These are phyloP conservation scores for Silene conica DNA, from an alignment of 148 eudicot genomes.

Conservation along the genomic window DNA sequence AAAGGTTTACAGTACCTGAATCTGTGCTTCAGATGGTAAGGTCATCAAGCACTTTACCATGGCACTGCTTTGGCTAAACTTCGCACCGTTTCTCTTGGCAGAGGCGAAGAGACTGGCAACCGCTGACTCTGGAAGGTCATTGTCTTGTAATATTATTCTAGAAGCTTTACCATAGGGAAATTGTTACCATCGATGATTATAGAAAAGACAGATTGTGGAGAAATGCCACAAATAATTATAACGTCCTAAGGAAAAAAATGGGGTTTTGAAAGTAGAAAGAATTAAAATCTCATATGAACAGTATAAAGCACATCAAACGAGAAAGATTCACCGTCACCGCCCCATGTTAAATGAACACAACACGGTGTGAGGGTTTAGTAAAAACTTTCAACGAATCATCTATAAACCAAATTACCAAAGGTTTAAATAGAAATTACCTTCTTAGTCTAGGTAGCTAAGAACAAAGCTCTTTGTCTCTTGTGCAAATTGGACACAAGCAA, in stretches of 20 bases:
- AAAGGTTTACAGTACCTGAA: conserved; percentile 29
- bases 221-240: no score
- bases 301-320: no score
- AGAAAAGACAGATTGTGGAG: not conserved
- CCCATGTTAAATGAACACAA: no score
- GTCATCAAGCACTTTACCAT: conserved; percentile 31
- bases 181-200: not conserved
- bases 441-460: conserved; percentile 82
- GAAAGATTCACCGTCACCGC: no score
- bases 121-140: conserved; percentile 40
- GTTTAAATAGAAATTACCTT: conserved; percentile 39
- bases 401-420: not conserved
- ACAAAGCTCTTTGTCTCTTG: conserved; percentile 77
- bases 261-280: no score
- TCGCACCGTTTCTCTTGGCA: conserved; percentile 24
- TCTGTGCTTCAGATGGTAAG: conserved; percentile 39
- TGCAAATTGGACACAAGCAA: not conserved
- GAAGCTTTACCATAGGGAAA: not conserved
- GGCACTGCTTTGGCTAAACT: conserved; percentile 23
- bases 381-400: not conserved
- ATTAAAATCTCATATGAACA: no score
- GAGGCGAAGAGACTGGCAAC: conserved; percentile 50
- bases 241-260: no score
- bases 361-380: not conserved
- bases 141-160: conserved; percentile 28